Evolutionary conservation across 2,329 filamentous ascomycete species (phyloP).

Genomic region (Pseudogymnoascus sp.): DNA sequence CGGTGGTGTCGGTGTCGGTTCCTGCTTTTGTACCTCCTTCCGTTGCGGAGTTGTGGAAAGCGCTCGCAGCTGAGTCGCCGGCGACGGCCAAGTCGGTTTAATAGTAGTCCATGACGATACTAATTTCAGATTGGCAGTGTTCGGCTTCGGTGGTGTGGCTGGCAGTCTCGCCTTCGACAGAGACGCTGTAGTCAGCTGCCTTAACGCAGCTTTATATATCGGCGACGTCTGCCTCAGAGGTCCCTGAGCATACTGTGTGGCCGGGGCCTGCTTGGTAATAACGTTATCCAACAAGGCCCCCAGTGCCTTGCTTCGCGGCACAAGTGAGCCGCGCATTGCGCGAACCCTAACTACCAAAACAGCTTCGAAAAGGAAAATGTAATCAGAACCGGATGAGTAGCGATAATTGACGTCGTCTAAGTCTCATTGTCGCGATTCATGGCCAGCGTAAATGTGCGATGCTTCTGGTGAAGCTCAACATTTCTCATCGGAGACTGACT

Average conservation of each 20-base stretch:
- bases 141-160: not conserved
- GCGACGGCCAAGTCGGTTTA: slow-evolving; percentile 23
- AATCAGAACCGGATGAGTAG: slow-evolving; percentile 1
- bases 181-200: not conserved
- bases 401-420: slow-evolving; percentile 8
- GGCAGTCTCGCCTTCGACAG: slow-evolving; percentile 4
- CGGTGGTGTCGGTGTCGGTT: slow-evolving; percentile 15
- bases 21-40: slow-evolving; percentile 12
- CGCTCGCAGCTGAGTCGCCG: slow-evolving; percentile 23
- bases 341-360: not conserved
- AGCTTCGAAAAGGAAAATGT: not conserved
- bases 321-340: slow-evolving; percentile 11
- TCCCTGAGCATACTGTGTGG: not conserved
- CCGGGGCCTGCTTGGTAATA: not conserved
- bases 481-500: not conserved
- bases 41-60: slow-evolving; percentile 21
- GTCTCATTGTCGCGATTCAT: slow-evolving; percentile 9
- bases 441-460: slow-evolving; percentile 1
- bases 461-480: slow-evolving; percentile 2
- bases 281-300: slow-evolving; percentile 8
- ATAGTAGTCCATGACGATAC: slow-evolving; percentile 12
- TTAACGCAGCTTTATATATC: slow-evolving; percentile 9
- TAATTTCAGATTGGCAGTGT: slow-evolving; percentile 6
- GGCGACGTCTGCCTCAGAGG: slow-evolving; percentile 2
- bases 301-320: slow-evolving; percentile 5